These are phyloP conservation scores for Iberis amara DNA, from an alignment of 441 rosid genomes.

Conservation along the genomic window DNA sequence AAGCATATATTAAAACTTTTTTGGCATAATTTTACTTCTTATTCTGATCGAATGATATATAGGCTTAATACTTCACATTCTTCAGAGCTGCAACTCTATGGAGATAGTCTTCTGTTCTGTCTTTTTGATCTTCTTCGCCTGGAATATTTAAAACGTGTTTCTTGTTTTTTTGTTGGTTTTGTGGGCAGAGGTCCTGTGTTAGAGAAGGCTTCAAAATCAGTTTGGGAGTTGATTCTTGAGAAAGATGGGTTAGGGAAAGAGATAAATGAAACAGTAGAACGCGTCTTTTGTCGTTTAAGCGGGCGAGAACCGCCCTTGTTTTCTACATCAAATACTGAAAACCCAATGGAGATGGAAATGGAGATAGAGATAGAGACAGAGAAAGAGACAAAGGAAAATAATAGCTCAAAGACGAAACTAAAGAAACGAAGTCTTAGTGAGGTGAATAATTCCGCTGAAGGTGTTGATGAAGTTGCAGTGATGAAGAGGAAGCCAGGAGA, in stretches of 20 bases:
- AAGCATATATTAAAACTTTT: neutral
- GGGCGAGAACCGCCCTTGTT: conserved; percentile 69
- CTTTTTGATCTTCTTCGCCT: too few species aligned
- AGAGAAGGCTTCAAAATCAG: conserved; percentile 89
- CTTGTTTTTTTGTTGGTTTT: neutral
- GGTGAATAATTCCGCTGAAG: conserved; percentile 38
- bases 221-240: conserved; percentile 91
- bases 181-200: conserved; percentile 69
- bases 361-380: conserved; percentile 43
- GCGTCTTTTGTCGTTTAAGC: conserved; percentile 64
- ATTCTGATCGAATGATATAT: too few species aligned
- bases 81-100: too few species aligned
- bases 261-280: conserved; percentile 66
- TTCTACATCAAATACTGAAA: conserved; percentile 35
- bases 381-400: conserved; percentile 31
- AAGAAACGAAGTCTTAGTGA: conserved; percentile 63
- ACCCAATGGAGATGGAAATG: conserved; percentile 30
- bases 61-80: too few species aligned
- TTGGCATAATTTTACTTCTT: too few species aligned
- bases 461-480: conserved; percentile 36
- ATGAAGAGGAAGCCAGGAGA: conserved; percentile 33
- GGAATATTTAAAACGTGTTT: conserved; percentile 5
- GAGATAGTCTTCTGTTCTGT: too few species aligned
- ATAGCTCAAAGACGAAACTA: conserved; percentile 33
- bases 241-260: conserved; percentile 73